A percentile compares a stretch with the other conserved stretches of the same genome.
phyloP scores from a whole-genome alignment of 805 yeast genomes.

The Danielia oregonensis region DNA sequence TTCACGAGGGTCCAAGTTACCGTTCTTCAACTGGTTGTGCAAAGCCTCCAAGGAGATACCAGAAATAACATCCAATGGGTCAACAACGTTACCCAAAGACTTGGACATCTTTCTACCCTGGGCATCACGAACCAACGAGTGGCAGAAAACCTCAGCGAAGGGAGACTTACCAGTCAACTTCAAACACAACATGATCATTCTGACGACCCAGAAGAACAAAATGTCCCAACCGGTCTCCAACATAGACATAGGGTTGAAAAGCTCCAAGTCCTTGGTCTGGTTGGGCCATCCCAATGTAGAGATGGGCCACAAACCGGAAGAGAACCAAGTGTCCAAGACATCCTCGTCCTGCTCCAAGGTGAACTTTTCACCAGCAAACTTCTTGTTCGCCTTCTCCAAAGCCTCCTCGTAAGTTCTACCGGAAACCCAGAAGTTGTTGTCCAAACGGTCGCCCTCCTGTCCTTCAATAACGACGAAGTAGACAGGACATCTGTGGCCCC shows the following conservation, averaged over 20 bases:
- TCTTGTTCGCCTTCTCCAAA: conserved; percentile 66
- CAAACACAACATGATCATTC: conserved; percentile 91
- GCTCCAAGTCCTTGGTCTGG: conserved; percentile 63
- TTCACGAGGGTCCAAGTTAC: conserved; percentile 89
- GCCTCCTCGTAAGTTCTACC: conserved; percentile 87
- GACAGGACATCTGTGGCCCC: conserved; percentile 99
- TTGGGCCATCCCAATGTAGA: conserved; percentile 97
- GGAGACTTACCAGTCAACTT: conserved; percentile 90
- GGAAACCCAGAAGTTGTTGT: conserved; percentile 83
- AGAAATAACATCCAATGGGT: conserved; percentile 88
- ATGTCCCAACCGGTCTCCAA: conserved; percentile 99
- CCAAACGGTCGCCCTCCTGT: conserved; percentile 55
- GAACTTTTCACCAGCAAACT: conserved; percentile 67
- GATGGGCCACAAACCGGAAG: conserved; percentile 97
- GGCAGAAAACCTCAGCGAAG: conserved; percentile 96
- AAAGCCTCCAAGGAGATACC: conserved; percentile 81
- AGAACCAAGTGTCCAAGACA: conserved; percentile 98
- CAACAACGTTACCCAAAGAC: conserved; percentile 93
- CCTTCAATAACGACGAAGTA: conserved; percentile 84
- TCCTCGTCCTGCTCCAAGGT: conserved; percentile 94
- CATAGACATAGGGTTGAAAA: conserved; percentile 87
- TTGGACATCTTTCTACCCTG: conserved; percentile 99
- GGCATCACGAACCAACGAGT: conserved; percentile 96
- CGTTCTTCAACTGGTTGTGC: conserved; percentile 70
- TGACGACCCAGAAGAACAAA: conserved; percentile 96